Evolutionary conservation across 139 green algal species (phyloP).

Genomic region (Auxenochlorella pyrenoidosa): DNA sequence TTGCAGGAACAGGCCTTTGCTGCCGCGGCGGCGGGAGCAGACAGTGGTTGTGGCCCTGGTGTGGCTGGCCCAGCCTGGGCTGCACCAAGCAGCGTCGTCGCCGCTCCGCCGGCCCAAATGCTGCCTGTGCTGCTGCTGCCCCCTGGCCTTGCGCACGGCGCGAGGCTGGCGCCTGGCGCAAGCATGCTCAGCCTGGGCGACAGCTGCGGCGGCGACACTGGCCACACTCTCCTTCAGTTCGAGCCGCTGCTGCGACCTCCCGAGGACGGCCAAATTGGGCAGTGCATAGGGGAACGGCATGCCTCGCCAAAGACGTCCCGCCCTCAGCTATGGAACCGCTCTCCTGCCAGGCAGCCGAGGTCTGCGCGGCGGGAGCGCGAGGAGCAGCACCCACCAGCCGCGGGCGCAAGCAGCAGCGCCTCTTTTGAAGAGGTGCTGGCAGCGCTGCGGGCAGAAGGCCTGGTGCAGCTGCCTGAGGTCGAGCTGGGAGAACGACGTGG

Average conservation of each 20-base stretch:
- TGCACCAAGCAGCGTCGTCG: background rate
- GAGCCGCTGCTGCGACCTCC: no score
- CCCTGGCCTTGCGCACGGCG: background rate
- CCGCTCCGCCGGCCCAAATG: background rate
- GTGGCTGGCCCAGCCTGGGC: background rate
- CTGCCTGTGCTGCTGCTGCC: slow-evolving; percentile 15
- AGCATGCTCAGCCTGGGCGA: background rate
- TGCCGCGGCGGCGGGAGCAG: background rate
- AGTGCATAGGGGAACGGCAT: background rate
- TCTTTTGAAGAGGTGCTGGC: background rate
- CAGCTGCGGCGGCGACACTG: background rate
- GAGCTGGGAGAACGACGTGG: background rate
- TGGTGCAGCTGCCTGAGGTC: background rate
- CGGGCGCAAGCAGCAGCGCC: background rate
- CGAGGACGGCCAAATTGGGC: no score
- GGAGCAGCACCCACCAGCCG: background rate
- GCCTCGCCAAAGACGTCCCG: background rate
- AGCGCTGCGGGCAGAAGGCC: background rate
- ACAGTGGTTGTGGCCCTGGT: background rate
- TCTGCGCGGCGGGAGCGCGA: background rate
- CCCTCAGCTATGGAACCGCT: background rate
- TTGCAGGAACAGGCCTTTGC: background rate
- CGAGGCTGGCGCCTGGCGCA: background rate
- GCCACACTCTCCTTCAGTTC: background rate
- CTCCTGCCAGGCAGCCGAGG: background rate